Evolutionary conservation across 768 basidiomycete genomes (phyloP).

Genomic region (Lenzites betulinus): DNA sequence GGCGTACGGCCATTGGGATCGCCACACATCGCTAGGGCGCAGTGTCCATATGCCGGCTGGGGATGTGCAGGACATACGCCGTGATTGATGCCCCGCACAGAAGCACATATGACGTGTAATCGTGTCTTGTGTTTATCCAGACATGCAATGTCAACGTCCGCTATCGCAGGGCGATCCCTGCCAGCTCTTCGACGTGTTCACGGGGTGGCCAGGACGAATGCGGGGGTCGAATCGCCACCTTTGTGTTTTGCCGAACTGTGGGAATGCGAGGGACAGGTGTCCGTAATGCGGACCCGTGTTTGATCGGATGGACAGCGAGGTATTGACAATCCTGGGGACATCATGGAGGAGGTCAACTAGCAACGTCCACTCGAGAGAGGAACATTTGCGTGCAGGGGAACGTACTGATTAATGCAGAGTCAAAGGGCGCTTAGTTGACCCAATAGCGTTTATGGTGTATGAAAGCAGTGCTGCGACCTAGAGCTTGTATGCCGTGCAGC

Average conservation of each 20-base stretch:
- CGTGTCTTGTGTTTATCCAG: background rate
- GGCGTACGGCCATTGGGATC: background rate
- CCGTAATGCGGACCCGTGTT: background rate
- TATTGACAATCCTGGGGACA: conserved; percentile 3
- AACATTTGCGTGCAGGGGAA: background rate
- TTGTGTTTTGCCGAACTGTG: conserved; percentile 8
- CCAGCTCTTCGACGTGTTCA: background rate
- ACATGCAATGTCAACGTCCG: background rate
- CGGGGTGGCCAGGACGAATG: background rate
- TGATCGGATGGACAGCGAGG: conserved; percentile 4
- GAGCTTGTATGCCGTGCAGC: too few relatives aligned
- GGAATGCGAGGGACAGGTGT: background rate
- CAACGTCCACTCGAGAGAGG: background rate
- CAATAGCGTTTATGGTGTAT: conserved; percentile 15
- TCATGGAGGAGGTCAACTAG: background rate
- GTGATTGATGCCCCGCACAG: conserved; percentile 11
- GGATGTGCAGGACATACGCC: background rate
- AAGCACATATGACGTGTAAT: conserved; percentile 4
- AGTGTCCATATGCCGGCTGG: background rate
- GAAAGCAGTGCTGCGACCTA: background rate
- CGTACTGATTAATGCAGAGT: conserved; percentile 6
- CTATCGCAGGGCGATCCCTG: conserved; percentile 1
- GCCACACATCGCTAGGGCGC: background rate
- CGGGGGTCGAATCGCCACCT: conserved; percentile 8
- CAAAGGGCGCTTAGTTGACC: conserved; percentile 5